Percentiles rank a stretch among this genome's conserved stretches.
phyloP scores from a whole-genome alignment of 2,329 filamentous ascomycete genomes.

The Aureobasidium sp. region DNA sequence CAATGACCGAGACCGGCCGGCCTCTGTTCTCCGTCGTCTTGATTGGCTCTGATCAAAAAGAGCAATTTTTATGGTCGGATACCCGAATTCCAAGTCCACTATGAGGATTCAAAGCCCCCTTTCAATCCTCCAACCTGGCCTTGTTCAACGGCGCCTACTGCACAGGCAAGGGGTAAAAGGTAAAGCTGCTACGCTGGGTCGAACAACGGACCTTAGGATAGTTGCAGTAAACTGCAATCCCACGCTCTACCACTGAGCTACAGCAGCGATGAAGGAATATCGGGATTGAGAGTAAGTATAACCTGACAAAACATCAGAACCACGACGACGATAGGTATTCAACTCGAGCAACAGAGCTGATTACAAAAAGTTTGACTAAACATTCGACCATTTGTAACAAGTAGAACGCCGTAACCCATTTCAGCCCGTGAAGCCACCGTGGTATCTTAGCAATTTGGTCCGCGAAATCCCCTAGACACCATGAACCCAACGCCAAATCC shows the following conservation, averaged over 20 bases:
- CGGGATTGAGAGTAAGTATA: not conserved
- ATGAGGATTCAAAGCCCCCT: no score
- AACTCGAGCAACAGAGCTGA: no score
- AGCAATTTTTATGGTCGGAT: no score
- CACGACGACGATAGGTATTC: no score
- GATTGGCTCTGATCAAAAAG: no score
- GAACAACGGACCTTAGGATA: constrained; percentile 18
- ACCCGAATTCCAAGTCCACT: no score
- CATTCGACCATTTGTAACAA: not conserved
- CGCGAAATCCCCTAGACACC: not conserved
- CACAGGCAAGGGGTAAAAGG: constrained; percentile 1
- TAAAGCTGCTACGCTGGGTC: constrained; percentile 16
- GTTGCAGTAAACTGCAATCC: constrained; percentile 16
- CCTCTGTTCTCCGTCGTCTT: no score
- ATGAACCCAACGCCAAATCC: not conserved
- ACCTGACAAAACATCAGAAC: no score
- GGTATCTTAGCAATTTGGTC: constrained; percentile 6
- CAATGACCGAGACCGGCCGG: no score
- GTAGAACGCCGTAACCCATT: not conserved
- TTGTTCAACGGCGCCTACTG: not conserved
- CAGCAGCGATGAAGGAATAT: constrained; percentile 1
- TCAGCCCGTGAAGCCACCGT: not conserved
- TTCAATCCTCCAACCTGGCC: no score
- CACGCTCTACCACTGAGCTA: constrained; percentile 18
- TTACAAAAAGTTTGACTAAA: not conserved